Evolutionary conservation across 208 protist genomes (phyloP), one percentile per base, ranked within the genome.

Genomic region (Acanthamoeba royreba): DNA sequence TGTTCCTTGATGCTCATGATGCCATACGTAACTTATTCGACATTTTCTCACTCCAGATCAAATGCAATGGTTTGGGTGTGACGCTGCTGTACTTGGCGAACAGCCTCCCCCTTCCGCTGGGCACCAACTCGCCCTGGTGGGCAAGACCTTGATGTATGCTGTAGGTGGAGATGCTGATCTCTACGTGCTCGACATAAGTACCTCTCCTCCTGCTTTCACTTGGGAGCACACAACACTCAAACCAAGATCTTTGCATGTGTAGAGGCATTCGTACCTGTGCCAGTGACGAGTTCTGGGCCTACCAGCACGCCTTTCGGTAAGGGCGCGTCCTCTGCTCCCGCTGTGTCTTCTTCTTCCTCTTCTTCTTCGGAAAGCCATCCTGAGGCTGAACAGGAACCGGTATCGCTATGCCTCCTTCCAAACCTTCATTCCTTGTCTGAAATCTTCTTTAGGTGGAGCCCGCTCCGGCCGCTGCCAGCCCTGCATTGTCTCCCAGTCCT

Each of bases 141-240:
- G 77, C 77, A 86, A 86, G 46, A 86, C 77, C 43, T 35, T 86
- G 42, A 19, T 86, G 25, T 86, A 86, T 19, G 25, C 46, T 8
- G 45, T 86, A 4, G 77, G 77, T 25, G 77, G 77, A 28, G 77
- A 86, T 33, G 46, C 77, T 58, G 77, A 86, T 45, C 46, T 86
- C 46, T 55, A 86, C 77, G 77, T 86, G 45, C 35, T 86, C 77
- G 77, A 86, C 46, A 86, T 55, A 25, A 86, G 77, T 86, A 55
- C 42, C 43, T n/a, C 46, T 55, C 46, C 77, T 45, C 72, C 9
- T 45, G 3, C 8, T 33, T 11, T 9, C 28, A 9, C 25, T 25
- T 81, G 35, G 33, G 1, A 13, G 11, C 19, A 22, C 0, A 40
- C 17, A 31, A 3, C n/a, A n/a, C 22, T 8, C 17, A 69, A n/a